These are phyloP conservation scores for Linnemannia zychae DNA, from an alignment of 192 early-diverging fungal genomes.

Conservation along the genomic window DNA sequence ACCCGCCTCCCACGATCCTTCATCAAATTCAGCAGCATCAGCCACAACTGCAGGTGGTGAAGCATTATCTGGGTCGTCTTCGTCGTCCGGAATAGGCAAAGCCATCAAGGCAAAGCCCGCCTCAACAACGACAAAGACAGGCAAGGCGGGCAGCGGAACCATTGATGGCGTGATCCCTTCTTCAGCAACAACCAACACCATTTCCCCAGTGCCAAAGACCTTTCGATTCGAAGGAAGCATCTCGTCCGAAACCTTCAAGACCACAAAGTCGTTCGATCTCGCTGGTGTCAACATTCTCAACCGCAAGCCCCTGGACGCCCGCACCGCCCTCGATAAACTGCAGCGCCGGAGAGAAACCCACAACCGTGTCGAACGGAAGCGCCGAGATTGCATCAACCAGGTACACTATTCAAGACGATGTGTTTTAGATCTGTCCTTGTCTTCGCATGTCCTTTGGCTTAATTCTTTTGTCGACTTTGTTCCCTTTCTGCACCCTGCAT, in stretches of 20 bases:
- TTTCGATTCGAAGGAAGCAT: conserved; percentile 55
- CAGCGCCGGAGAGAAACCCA: conserved; percentile 82
- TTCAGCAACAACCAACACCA: not conserved
- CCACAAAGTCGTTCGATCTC: conserved; percentile 54
- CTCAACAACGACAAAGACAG: not conserved
- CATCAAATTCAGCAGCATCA: not conserved
- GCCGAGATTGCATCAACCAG: conserved; percentile 81
- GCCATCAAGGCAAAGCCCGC: conserved; percentile 3
- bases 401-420: conserved; percentile 26
- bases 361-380: conserved; percentile 81
- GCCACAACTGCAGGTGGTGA: not conserved
- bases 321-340: conserved; percentile 77
- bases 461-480: not conserved
- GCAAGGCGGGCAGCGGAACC: not conserved
- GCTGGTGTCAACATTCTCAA: conserved; percentile 36
- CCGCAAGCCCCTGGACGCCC: conserved; percentile 42
- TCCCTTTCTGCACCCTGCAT: not conserved
- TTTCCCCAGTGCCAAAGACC: conserved; percentile 10
- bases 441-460: not conserved
- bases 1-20: not conserved
- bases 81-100: not conserved
- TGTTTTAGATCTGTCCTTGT: not conserved
- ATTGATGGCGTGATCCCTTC: not conserved
- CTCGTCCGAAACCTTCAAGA: conserved; percentile 44
- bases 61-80: not conserved